Percentiles rank a stretch among this genome's conserved stretches.
phyloP scores from a whole-genome alignment of 192 early-diverging fungal genomes.

The Rhizophagus sp. region DNA sequence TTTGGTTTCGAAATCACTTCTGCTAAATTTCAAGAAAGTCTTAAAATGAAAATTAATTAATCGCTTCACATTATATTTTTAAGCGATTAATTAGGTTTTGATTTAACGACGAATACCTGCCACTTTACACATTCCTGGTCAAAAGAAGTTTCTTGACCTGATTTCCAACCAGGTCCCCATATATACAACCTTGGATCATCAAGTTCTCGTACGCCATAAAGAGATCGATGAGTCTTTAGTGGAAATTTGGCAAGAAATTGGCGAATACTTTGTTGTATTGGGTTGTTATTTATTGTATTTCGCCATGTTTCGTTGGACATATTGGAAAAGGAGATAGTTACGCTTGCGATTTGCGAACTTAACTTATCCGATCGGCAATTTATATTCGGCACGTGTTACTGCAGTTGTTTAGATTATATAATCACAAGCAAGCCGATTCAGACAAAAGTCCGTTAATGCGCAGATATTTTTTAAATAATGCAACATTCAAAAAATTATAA shows the following conservation, averaged over 20 bases:
- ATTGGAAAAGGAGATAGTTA: too few relatives aligned
- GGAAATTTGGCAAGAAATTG: conserved; percentile 39
- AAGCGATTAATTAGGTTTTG: too few relatives aligned
- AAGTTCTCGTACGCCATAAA: conserved; percentile 34
- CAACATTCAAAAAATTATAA: too few relatives aligned
- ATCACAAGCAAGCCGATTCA: too few relatives aligned
- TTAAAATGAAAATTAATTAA: conserved; percentile 16
- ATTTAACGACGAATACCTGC: conserved; percentile 38
- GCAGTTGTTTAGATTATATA: too few relatives aligned
- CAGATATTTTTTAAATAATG: too few relatives aligned
- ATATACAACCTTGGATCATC: conserved; percentile 47
- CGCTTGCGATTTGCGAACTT: too few relatives aligned
- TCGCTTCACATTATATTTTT: too few relatives aligned
- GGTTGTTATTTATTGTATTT: background rate
- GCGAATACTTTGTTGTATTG: conserved; percentile 13
- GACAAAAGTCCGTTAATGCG: too few relatives aligned
- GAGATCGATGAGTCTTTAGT: conserved; percentile 38
- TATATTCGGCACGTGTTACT: too few relatives aligned
- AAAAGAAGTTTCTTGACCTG: conserved; percentile 38
- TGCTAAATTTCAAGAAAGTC: conserved; percentile 51
- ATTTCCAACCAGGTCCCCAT: conserved; percentile 47
- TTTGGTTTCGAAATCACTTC: conserved; percentile 43
- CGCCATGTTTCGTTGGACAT: background rate
- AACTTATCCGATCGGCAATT: too few relatives aligned
- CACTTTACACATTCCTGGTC: conserved; percentile 54